These are phyloP conservation scores for Podospora appendiculata DNA, from an alignment of 495 filamentous ascomycete genomes.

Conservation along the genomic window DNA sequence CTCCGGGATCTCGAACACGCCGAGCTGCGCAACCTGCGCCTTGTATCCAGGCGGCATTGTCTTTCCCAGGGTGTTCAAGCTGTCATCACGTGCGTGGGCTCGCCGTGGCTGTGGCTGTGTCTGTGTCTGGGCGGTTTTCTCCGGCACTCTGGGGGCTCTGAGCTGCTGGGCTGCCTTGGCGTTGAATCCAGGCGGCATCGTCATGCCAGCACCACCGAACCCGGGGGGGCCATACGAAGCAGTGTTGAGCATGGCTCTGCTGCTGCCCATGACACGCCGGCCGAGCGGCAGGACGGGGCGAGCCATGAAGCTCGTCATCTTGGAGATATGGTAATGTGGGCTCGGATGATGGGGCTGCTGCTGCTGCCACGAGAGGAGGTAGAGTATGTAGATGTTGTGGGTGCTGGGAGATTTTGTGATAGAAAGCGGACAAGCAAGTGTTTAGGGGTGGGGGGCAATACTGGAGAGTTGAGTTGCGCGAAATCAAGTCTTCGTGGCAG, in stretches of 20 bases:
- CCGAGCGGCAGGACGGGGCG: conserved; percentile 1
- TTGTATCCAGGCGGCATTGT: conserved; percentile 31
- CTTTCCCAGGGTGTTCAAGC: not conserved
- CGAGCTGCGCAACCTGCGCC: conserved; percentile 22
- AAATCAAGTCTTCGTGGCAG: too few species aligned
- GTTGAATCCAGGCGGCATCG: conserved; percentile 15
- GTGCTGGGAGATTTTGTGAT: too few species aligned
- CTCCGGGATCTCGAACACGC: conserved; percentile 28
- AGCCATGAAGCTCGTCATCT: conserved; percentile 1
- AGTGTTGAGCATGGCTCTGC: conserved; percentile 10
- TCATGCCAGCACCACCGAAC: not conserved
- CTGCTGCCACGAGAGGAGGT: not conserved
- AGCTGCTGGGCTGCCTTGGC: conserved; percentile 4
- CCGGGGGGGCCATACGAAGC: conserved; percentile 1
- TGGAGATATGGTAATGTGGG: not conserved
- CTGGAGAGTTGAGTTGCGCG: too few species aligned
- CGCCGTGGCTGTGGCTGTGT: too few species aligned
- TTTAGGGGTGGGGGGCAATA: too few species aligned
- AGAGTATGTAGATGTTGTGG: not conserved
- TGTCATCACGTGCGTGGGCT: too few species aligned
- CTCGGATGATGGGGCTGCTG: not conserved
- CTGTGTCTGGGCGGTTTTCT: not conserved
- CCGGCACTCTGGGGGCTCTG: not conserved
- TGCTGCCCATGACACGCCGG: not conserved
- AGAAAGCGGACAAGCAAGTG: too few species aligned